These are phyloP conservation scores for Fusarium chuoi DNA, from an alignment of 2,329 filamentous ascomycete genomes.

Conservation along the genomic window DNA sequence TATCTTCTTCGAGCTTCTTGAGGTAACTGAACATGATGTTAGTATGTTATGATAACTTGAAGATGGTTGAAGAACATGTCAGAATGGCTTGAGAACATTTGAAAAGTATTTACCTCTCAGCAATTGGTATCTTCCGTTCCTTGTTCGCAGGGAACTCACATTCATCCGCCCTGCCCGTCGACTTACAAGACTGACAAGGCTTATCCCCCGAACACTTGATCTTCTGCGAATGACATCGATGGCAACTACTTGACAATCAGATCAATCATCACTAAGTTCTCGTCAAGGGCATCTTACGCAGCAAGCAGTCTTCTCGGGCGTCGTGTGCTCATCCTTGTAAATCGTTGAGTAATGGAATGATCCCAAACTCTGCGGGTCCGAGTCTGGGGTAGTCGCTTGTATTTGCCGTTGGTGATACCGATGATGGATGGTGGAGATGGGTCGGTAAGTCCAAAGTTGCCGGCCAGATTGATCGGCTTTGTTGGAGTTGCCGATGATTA, in stretches of 20 bases:
- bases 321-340: conserved; percentile 31
- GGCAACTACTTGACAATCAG: conserved; percentile 44
- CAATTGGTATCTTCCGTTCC: conserved; percentile 53
- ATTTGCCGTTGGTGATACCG: conserved; percentile 14
- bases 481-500: conserved; percentile 23
- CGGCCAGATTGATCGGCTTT: conserved; percentile 9
- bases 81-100: too few relatives aligned
- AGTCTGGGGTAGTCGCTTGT: conserved; percentile 27
- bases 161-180: conserved; percentile 49
- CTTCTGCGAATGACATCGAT: conserved; percentile 57
- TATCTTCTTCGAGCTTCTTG: conserved; percentile 30
- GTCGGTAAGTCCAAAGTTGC: conserved; percentile 18
- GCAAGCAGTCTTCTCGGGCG: conserved; percentile 41
- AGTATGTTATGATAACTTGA: too few relatives aligned
- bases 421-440: conserved; percentile 12
- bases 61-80: too few relatives aligned
- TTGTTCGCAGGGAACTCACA: conserved; percentile 54
- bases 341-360: conserved; percentile 20
- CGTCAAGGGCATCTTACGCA: conserved; percentile 33
- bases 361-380: conserved; percentile 23
- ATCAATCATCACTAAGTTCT: not conserved
- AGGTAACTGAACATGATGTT: conserved; percentile 16
- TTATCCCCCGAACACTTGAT: conserved; percentile 58
- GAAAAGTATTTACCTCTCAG: conserved; percentile 33
- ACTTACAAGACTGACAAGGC: conserved; percentile 54